These are phyloP conservation scores for Pistacia vera DNA, from an alignment of 345 rosid genomes.

Conservation along the genomic window DNA sequence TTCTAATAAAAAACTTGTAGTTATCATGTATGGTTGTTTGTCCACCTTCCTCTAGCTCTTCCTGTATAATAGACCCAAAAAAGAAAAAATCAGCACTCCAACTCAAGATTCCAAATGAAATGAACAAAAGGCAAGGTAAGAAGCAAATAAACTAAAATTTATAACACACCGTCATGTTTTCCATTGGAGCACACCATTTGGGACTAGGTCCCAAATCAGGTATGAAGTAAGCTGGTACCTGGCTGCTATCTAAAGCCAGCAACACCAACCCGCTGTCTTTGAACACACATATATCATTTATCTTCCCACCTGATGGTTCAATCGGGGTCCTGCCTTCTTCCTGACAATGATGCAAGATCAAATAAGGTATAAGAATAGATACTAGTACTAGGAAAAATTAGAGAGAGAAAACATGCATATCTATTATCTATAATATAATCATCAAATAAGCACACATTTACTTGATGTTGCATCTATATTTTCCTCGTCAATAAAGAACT, in stretches of 20 bases:
- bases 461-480: no score
- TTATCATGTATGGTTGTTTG: conserved; percentile 83
- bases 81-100: not conserved
- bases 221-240: conserved; percentile 84
- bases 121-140: conserved; percentile 1
- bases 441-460: no score
- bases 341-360: no score
- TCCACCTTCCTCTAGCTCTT: conserved; percentile 89
- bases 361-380: no score
- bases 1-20: conserved; percentile 81
- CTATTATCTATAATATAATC: no score
- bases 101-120: conserved; percentile 12
- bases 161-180: conserved; percentile 65
- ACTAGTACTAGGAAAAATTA: no score
- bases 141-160: conserved; percentile 1
- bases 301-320: conserved; percentile 8
- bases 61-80: conserved; percentile 48
- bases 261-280: conserved; percentile 85
- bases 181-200: conserved; percentile 84
- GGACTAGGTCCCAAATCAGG: conserved; percentile 98
- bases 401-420: no score
- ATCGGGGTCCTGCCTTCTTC: no score
- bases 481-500: no score
- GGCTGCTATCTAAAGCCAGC: conserved; percentile 79
- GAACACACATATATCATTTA: conserved; percentile 89